Conservation (phyloP, 805 yeast species). For the Hanseniaspora taiwanica region DNA sequence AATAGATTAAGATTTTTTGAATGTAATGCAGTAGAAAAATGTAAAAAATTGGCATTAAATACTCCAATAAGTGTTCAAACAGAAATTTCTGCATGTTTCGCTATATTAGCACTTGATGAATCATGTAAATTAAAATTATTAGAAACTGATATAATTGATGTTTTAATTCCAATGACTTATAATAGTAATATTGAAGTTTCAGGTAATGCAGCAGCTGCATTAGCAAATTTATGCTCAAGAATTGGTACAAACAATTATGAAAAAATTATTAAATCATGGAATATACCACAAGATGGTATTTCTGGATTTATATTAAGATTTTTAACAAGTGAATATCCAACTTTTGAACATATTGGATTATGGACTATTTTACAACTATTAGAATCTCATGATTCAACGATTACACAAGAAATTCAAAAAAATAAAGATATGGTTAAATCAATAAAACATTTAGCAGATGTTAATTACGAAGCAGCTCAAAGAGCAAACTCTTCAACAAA, state of each 20-base stretch:
- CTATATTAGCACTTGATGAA: slow-evolving; percentile 91
- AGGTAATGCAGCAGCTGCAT: slow-evolving; percentile 96
- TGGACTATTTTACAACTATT: slow-evolving; percentile 92
- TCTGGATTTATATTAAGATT: slow-evolving; percentile 72
- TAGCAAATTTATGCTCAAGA: slow-evolving; percentile 89
- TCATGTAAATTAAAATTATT: slow-evolving; percentile 78
- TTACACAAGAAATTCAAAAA: slow-evolving; percentile 39
- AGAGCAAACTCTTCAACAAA: slow-evolving; percentile 14
- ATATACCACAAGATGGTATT: slow-evolving; percentile 70
- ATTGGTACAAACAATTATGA: slow-evolving; percentile 54
- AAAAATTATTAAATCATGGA: slow-evolving; percentile 69
- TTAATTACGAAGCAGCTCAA: slow-evolving; percentile 22
- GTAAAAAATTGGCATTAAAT: slow-evolving; percentile 70
- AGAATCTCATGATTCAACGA: slow-evolving; percentile 66
- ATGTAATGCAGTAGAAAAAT: slow-evolving; percentile 90
- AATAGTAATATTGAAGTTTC: slow-evolving; percentile 88
- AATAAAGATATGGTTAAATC: slow-evolving; percentile 36
- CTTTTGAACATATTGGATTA: slow-evolving; percentile 93
- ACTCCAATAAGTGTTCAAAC: slow-evolving; percentile 90
- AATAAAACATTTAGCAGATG: slow-evolving; percentile 8
- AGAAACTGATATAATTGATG: slow-evolving; percentile 74
- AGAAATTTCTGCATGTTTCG: slow-evolving; percentile 94
- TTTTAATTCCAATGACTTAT: slow-evolving; percentile 79
- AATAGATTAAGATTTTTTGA: slow-evolving; percentile 84
- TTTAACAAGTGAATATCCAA: slow-evolving; percentile 71